Percentiles rank a stretch among this genome's conserved stretches.
These are phyloP conservation scores for Myochromella boudieri DNA, from an alignment of 768 basidiomycete species.

Conservation along the genomic window DNA sequence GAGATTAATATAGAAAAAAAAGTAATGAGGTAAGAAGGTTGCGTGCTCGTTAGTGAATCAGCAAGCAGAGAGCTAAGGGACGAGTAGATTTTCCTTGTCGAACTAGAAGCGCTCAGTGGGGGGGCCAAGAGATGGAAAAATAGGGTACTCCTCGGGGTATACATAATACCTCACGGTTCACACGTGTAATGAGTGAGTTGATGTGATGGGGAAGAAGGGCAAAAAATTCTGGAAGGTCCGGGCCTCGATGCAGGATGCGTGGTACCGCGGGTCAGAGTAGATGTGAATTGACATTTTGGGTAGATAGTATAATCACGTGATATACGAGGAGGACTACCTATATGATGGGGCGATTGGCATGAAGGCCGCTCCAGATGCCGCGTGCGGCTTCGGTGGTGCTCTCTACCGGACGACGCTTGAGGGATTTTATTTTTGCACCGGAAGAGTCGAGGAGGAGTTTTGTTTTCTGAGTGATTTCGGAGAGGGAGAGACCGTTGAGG, in stretches of 20 bases:
- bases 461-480: conserved; percentile 74
- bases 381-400: conserved; percentile 78
- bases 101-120: conserved; percentile 10
- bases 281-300: background rate
- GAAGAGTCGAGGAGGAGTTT: conserved; percentile 84
- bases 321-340: conserved; percentile 27
- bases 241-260: conserved; percentile 15
- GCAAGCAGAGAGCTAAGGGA: conserved; percentile 1
- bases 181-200: conserved; percentile 44
- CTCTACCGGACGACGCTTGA: conserved; percentile 77
- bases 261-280: conserved; percentile 19
- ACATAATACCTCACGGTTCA: conserved; percentile 42
- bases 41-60: background rate
- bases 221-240: conserved; percentile 23
- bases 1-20: background rate
- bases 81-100: conserved; percentile 12
- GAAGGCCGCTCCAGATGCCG: conserved; percentile 89
- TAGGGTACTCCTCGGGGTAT: conserved; percentile 14
- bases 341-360: conserved; percentile 65
- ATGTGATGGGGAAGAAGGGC: conserved; percentile 32
- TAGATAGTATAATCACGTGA: conserved; percentile 27
- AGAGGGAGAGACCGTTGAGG: conserved; percentile 72
- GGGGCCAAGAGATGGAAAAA: conserved; percentile 1
- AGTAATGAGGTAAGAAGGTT: background rate
- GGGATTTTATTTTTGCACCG: conserved; percentile 78